Conservation (phyloP, 1,139 yeast species). For the Diutina catenulata region DNA sequence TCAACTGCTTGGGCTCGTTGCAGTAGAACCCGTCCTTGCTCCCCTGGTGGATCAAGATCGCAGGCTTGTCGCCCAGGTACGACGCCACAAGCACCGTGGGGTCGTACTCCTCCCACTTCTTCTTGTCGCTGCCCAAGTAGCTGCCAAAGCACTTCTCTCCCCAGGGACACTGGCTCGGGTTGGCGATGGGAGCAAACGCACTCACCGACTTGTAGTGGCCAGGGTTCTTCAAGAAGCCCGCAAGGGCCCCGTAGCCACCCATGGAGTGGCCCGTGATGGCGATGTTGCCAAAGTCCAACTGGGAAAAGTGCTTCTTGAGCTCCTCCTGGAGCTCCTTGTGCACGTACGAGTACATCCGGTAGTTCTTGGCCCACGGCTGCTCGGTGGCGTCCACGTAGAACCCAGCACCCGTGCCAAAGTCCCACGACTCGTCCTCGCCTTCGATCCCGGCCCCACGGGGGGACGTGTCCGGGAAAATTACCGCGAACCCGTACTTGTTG, state of each 20-base stretch:
- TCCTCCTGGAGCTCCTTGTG: slow-evolving; percentile 55
- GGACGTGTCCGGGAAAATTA: slow-evolving; percentile 93
- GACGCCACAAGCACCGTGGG: slow-evolving; percentile 60
- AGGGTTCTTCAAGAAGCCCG: slow-evolving; percentile 65
- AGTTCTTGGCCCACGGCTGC: slow-evolving; percentile 60
- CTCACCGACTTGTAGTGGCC: slow-evolving; percentile 70
- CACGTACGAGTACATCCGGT: slow-evolving; percentile 79
- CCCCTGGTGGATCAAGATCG: slow-evolving; percentile 79
- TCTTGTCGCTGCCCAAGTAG: slow-evolving; percentile 55
- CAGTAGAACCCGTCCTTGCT: slow-evolving; percentile 58
- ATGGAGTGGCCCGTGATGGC: slow-evolving; percentile 91
- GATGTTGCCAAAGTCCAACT: slow-evolving; percentile 44
- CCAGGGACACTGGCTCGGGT: slow-evolving; percentile 70
- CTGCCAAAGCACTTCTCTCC: slow-evolving; percentile 74
- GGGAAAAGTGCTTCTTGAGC: slow-evolving; percentile 33
- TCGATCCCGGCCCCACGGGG: slow-evolving; percentile 83
- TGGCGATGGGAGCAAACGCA: slow-evolving; percentile 85
- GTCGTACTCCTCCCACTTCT: slow-evolving; percentile 64
- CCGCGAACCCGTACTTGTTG: slow-evolving; percentile 68
- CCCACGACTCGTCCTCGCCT: slow-evolving; percentile 80
- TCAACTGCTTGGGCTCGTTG: slow-evolving; percentile 46
- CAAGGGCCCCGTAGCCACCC: slow-evolving; percentile 95
- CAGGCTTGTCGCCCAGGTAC: slow-evolving; percentile 41
- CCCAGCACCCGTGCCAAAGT: slow-evolving; percentile 93
- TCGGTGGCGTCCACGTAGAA: slow-evolving; percentile 79